A percentile compares a stretch with the other conserved stretches of the same genome.
Conservation (phyloP, 202 grass and related monocot genomes). For the Dendrocalamus latiflorus region DNA sequence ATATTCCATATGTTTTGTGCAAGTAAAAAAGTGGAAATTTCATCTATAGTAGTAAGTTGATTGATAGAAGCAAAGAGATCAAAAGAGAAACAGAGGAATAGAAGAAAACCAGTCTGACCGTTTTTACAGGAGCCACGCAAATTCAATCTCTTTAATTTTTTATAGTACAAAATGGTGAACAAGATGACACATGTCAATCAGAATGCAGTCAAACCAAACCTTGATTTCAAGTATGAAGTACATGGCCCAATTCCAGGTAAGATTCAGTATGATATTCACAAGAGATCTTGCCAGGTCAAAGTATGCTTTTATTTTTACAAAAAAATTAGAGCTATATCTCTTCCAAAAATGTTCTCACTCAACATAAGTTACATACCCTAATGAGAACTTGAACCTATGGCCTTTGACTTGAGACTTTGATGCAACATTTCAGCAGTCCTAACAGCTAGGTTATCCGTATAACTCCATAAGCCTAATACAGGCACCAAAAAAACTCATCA, state of each 20-base stretch:
- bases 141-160: not conserved
- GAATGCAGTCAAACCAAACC: not conserved
- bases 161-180: not conserved
- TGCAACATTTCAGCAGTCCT: not conserved
- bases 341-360: not conserved
- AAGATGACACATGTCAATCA: not conserved
- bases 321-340: not conserved
- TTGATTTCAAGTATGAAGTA: not conserved
- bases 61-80: slow-evolving; percentile 18
- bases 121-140: not conserved
- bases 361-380: not conserved
- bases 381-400: not conserved
- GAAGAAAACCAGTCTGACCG: not conserved
- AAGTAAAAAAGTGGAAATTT: not conserved
- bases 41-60: slow-evolving; percentile 10
- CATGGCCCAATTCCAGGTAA: slow-evolving; percentile 7
- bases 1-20: not conserved
- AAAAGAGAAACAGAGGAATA: not conserved
- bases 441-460: not conserved
- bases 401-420: not conserved
- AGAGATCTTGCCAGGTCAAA: slow-evolving; percentile 3
- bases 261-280: slow-evolving; percentile 5
- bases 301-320: not conserved
- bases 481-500: not conserved
- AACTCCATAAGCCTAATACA: not conserved